These are phyloP conservation scores for Solanum acaule DNA, from an alignment of 257 asterid genomes.

Conservation along the genomic window DNA sequence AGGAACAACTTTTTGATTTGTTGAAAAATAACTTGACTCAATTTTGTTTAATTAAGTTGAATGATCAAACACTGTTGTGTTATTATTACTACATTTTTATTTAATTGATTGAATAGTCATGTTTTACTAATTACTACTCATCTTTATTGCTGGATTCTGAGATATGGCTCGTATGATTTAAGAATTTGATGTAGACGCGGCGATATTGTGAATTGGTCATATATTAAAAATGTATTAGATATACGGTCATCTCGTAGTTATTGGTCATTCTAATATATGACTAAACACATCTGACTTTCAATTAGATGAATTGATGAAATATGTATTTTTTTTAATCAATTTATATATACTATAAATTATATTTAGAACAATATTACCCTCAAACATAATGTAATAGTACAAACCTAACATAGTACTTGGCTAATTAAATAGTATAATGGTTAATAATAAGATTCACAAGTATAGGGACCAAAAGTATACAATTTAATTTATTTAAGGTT, in stretches of 20 bases:
- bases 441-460: neutral
- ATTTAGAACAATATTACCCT: neutral
- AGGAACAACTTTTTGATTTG: neutral
- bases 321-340: neutral
- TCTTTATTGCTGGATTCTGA: neutral
- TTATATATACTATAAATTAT: neutral
- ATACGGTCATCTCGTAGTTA: no score
- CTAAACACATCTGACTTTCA: neutral
- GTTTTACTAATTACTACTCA: neutral
- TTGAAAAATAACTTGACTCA: neutral
- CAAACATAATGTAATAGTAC: neutral
- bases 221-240: no score
- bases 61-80: neutral
- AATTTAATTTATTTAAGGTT: neutral
- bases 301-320: neutral
- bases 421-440: neutral
- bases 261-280: neutral
- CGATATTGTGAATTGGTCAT: no score
- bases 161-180: neutral
- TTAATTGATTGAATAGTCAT: neutral
- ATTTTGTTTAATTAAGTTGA: neutral
- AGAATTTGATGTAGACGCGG: no score
- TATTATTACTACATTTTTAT: neutral
- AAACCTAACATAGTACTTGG: neutral
- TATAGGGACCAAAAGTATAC: neutral